Evolutionary conservation across 75 land plant genomes (phyloP).

Genomic region (Gnetum montanum): DNA sequence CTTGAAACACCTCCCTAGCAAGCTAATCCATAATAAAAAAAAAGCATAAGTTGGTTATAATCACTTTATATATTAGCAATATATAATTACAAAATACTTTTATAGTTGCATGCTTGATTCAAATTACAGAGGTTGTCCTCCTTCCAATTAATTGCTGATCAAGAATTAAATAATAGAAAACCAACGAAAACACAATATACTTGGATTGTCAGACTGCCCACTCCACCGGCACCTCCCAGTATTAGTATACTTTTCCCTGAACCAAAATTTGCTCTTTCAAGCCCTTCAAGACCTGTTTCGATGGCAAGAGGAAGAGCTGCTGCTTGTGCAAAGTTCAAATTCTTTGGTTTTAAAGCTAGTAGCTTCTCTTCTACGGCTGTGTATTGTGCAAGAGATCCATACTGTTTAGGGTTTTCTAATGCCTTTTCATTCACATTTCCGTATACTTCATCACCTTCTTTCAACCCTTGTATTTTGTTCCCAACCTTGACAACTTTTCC

Average conservation of each 20-base stretch:
- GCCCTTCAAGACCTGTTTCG: conserved; percentile 72
- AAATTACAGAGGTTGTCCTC: too few species aligned
- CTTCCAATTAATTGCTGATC: too few species aligned
- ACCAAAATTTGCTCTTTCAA: conserved; percentile 58
- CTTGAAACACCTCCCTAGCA: conserved; percentile 73
- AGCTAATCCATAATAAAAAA: conserved; percentile 28
- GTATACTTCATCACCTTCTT: conserved; percentile 89
- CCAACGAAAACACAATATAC: too few species aligned
- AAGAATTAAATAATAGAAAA: too few species aligned
- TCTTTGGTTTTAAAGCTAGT: conserved; percentile 75
- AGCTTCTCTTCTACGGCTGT: conserved; percentile 84
- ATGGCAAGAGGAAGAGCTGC: conserved; percentile 81
- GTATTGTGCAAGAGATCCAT: conserved; percentile 73
- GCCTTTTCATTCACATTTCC: conserved; percentile 79
- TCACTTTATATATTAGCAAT: too few species aligned
- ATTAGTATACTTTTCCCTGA: conserved; percentile 77
- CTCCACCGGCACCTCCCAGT: conserved; percentile 88
- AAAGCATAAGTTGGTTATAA: background rate
- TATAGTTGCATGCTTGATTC: too few species aligned
- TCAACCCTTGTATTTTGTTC: conserved; percentile 51
- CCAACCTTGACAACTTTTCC: conserved; percentile 88
- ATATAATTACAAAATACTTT: too few species aligned
- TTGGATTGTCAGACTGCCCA: conserved; percentile 73
- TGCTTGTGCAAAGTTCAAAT: conserved; percentile 70
- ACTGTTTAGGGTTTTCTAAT: conserved; percentile 61